Base-by-base conservation (phyloP, 306 rosid genomes). In the Cicer cuneatum region DNA sequence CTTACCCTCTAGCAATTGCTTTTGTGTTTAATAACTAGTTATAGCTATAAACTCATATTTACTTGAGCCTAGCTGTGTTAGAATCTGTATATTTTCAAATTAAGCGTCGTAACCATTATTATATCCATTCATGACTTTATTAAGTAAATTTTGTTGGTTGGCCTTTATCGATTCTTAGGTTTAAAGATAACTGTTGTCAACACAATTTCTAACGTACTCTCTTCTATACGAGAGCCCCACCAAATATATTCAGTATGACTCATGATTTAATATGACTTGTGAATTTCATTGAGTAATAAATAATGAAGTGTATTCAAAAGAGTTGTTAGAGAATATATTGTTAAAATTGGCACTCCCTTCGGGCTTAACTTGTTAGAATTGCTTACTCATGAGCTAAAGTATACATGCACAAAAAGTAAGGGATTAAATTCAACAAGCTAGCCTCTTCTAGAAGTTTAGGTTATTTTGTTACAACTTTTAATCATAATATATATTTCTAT, bases 1-100 rank as follows among this genome's bases (percentile, higher is more conserved):
- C 64, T 24, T 73, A 21, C 45, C 69, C 42, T 79, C 63, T 47
- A 15, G 19, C 8, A 5, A 72, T 72, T 79, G 9, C n/a, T 66
- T 66, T 72, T 49, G 10, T 10, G 48, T 45, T 18, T 19, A 19
- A 38, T 46, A 66, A n/a, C 18, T 19, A 75, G 56, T 75, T 33
- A 49, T 53, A 62, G 14, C 11, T 21, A 69, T 47, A 66, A 66
- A 21, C 77, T 65, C 64, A n/a, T 46, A 6, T 57, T 63, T 11
- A 19, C 43, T 54, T 11, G 57, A 38, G 69, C 70, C 58, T 63
- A 29, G 52, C 43, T 39, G 24, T 45, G 48, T 49, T 19, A 10
- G 45, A 43, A 58, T 29, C 35, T 29, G 48, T 12, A 18, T 51
- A 38, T 68, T 57, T 57, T 46, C 40, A 29, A 29, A 21, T 39